Evolutionary conservation across 2,329 filamentous ascomycete species (phyloP).

Genomic region (Ceratocystis alfenasii): DNA sequence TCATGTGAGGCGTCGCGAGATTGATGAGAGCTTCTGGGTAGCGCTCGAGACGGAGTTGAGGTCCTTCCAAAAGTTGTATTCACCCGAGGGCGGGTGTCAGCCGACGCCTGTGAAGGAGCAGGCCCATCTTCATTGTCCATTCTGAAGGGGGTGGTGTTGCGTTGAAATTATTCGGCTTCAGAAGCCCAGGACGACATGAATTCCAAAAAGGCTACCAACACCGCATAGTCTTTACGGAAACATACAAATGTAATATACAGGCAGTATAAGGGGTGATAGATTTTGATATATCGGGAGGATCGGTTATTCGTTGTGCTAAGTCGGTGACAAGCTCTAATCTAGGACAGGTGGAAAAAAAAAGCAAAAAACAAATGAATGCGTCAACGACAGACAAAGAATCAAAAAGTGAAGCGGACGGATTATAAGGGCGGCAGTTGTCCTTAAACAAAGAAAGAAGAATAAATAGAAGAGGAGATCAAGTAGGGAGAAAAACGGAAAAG

Average conservation of each 20-base stretch:
- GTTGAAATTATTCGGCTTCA: not conserved
- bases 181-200: not conserved
- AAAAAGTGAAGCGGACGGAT: not conserved
- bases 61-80: not conserved
- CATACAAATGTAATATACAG: not conserved
- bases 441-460: not conserved
- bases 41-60: not conserved
- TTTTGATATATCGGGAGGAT: not conserved
- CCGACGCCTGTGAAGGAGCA: not conserved
- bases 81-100: not conserved
- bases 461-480: not conserved
- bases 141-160: not conserved
- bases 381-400: not conserved
- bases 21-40: constrained; percentile 1
- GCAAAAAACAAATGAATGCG: not conserved
- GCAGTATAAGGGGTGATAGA: not conserved
- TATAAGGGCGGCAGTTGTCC: not conserved
- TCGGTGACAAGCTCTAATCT: not conserved
- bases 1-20: not conserved
- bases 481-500: not conserved
- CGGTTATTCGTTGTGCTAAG: not conserved
- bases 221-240: constrained; percentile 3
- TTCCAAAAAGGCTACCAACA: not conserved
- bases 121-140: constrained; percentile 11
- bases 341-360: not conserved